phyloP scores from a whole-genome alignment of 2,329 filamentous ascomycete genomes.

The Pezicula radicicola region DNA sequence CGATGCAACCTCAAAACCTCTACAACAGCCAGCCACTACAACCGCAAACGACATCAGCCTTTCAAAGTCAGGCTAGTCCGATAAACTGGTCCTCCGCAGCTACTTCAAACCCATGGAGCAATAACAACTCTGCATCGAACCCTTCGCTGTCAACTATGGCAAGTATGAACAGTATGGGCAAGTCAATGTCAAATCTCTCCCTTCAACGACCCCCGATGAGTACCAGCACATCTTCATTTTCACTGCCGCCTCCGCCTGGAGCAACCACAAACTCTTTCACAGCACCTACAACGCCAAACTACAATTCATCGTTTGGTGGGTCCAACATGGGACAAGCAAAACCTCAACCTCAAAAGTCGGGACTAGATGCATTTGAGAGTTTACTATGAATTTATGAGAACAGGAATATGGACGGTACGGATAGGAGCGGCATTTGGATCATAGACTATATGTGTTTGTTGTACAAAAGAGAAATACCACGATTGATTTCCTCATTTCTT shows the following conservation, averaged over 20 bases:
- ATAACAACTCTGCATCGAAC: slow-evolving; percentile 27
- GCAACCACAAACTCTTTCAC: slow-evolving; percentile 19
- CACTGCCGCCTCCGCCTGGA: slow-evolving; percentile 43
- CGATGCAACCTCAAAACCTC: slow-evolving; percentile 13
- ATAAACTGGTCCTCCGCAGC: slow-evolving; percentile 44
- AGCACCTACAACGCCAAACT: slow-evolving; percentile 23
- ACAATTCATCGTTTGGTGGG: slow-evolving; percentile 12
- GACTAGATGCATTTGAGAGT: slow-evolving; percentile 54
- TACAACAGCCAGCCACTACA: slow-evolving; percentile 25
- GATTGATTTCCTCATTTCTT: background rate
- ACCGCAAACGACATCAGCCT: slow-evolving; percentile 15
- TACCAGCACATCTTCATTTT: slow-evolving; percentile 45
- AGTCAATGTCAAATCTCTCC: slow-evolving; percentile 46
- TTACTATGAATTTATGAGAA: slow-evolving; percentile 35
- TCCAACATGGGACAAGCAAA: slow-evolving; percentile 6
- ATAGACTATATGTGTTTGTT: background rate
- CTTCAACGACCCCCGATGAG: slow-evolving; percentile 38
- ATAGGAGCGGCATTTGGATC: background rate
- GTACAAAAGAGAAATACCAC: background rate
- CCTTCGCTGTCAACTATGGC: slow-evolving; percentile 31
- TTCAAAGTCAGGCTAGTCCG: slow-evolving; percentile 18
- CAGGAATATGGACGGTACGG: background rate
- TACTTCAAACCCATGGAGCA: slow-evolving; percentile 23
- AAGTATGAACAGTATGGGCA: slow-evolving; percentile 36
- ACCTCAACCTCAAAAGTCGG: slow-evolving; percentile 27